These are phyloP conservation scores for Sporothrix phasma DNA, from an alignment of 2,329 filamentous ascomycete species.

Conservation along the genomic window DNA sequence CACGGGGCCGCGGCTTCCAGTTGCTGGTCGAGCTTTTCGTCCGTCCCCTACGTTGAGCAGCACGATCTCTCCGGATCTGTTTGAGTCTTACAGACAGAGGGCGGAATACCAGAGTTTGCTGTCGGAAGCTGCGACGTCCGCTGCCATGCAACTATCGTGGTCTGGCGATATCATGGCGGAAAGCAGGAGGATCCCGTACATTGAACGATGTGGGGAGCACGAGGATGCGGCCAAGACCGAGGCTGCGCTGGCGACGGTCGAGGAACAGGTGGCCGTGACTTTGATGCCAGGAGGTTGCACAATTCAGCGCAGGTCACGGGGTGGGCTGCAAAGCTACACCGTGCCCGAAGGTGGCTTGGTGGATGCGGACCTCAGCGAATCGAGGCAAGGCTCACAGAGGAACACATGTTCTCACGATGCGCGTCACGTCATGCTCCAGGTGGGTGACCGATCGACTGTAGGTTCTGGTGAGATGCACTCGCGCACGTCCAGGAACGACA, in stretches of 20 bases:
- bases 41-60: no score
- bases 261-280: slow-evolving; percentile 17
- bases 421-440: slow-evolving; percentile 54
- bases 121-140: no score
- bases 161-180: no score
- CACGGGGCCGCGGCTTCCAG: slow-evolving; percentile 60
- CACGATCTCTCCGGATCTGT: no score
- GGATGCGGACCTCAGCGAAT: slow-evolving; percentile 52
- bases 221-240: slow-evolving; percentile 18
- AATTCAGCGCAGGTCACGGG: slow-evolving; percentile 18
- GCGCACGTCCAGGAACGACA: slow-evolving; percentile 37
- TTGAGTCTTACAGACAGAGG: no score
- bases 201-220: no score
- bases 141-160: no score
- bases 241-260: slow-evolving; percentile 15
- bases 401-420: slow-evolving; percentile 54
- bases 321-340: slow-evolving; percentile 43
- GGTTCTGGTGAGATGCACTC: slow-evolving; percentile 55
- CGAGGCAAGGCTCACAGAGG: slow-evolving; percentile 45
- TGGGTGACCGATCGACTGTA: slow-evolving; percentile 46
- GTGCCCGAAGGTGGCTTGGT: slow-evolving; percentile 47
- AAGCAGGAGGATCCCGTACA: no score
- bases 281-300: slow-evolving; percentile 19
- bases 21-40: no score
- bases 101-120: no score